phyloP scores from a whole-genome alignment of 257 asterid species.

The Handroanthus guayacan region DNA sequence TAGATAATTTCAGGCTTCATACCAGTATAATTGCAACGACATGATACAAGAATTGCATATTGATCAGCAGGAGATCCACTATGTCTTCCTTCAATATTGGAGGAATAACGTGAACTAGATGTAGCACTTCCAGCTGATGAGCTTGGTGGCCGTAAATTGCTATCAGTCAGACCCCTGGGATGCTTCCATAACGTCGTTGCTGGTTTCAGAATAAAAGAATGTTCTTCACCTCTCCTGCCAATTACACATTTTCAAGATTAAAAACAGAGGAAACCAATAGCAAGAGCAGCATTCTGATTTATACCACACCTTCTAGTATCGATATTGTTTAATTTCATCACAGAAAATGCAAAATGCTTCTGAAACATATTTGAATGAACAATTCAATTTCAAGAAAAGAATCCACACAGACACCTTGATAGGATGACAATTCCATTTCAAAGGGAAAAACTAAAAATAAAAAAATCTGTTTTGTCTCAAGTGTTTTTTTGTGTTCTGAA shows the following conservation, averaged over 20 bases:
- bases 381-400: not conserved
- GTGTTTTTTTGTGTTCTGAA: too few relatives aligned
- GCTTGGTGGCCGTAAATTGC: conserved; percentile 38
- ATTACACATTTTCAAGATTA: conserved; percentile 35
- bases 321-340: not conserved
- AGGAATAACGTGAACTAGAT: conserved; percentile 50
- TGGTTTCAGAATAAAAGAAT: conserved; percentile 75
- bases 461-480: too few relatives aligned
- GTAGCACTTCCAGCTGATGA: conserved; percentile 47
- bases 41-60: conserved; percentile 70
- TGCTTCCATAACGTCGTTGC: conserved; percentile 55
- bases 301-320: conserved; percentile 14
- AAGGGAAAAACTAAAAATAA: too few relatives aligned
- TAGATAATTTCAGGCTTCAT: conserved; percentile 23
- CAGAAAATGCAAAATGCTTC: not conserved
- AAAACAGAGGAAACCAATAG: conserved; percentile 22
- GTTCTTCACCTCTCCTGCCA: conserved; percentile 82
- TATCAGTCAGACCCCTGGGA: conserved; percentile 38
- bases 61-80: conserved; percentile 50
- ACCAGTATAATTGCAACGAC: conserved; percentile 77
- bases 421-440: not conserved
- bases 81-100: conserved; percentile 48
- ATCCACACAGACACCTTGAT: not conserved
- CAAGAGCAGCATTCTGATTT: not conserved
- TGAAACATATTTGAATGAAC: not conserved